phyloP scores from a whole-genome alignment of 164 flowering plant species.

The Magnolia officinalis region DNA sequence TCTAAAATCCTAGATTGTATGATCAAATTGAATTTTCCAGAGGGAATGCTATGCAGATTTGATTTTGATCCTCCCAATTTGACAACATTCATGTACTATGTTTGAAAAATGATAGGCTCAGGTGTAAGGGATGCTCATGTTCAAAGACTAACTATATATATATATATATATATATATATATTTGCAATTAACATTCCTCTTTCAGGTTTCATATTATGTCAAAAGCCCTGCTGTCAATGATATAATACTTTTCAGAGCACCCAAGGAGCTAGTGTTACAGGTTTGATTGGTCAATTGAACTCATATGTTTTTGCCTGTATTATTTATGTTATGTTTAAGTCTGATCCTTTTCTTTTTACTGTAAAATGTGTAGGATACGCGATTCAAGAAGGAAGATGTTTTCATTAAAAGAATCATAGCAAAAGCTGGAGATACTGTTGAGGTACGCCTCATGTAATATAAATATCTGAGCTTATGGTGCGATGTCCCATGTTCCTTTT shows the following conservation, averaged over 20 bases:
- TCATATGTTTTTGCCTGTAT: neutral
- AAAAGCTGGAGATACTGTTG: conserved; percentile 49
- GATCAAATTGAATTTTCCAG: no score
- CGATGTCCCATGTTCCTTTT: no score
- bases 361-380: conserved; percentile 18
- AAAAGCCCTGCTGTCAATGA: conserved; percentile 39
- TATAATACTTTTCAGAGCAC: conserved; percentile 41
- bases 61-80: no score
- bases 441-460: conserved; percentile 23
- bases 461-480: no score
- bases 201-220: conserved; percentile 43
- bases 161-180: neutral
- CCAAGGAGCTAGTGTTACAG: conserved; percentile 24
- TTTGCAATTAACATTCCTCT: neutral
- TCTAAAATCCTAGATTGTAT: no score
- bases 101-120: no score
- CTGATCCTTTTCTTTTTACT: neutral
- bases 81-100: no score
- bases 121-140: no score
- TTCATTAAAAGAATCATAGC: conserved; percentile 57
- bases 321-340: neutral
- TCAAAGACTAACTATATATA: neutral
- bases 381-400: conserved; percentile 25
- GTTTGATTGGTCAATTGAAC: conserved; percentile 16
- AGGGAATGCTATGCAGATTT: no score